phyloP scores from a whole-genome alignment of 2,329 filamentous ascomycete species.

The Rhexocercosporidium sp. region DNA sequence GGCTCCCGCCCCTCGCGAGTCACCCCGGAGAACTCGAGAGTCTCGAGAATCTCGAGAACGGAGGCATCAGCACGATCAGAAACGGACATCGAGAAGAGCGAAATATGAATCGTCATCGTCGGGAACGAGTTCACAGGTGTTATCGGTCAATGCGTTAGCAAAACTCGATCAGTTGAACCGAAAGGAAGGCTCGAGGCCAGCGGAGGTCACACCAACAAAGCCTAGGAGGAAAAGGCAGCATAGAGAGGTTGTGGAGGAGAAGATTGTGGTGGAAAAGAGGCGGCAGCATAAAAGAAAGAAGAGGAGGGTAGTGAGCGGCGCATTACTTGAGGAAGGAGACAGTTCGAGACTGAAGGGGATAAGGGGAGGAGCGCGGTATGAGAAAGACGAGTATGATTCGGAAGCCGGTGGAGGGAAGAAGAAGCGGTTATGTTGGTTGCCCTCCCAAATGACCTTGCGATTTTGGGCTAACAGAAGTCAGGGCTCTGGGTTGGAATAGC shows the following conservation, averaged over 20 bases:
- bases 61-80: constrained; percentile 30
- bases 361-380: constrained; percentile 50
- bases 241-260: constrained; percentile 35
- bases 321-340: constrained; percentile 71
- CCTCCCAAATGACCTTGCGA: background rate
- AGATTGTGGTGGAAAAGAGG: constrained; percentile 35
- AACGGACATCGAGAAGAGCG: constrained; percentile 30
- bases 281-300: constrained; percentile 44
- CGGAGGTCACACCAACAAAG: constrained; percentile 36
- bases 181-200: constrained; percentile 25
- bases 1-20: constrained; percentile 36
- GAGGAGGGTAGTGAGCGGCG: constrained; percentile 71
- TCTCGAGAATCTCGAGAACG: constrained; percentile 33
- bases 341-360: constrained; percentile 56
- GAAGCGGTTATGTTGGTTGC: constrained; percentile 64
- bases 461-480: constrained; percentile 24
- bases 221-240: constrained; percentile 32
- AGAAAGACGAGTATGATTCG: constrained; percentile 48
- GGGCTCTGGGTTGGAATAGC: constrained; percentile 55
- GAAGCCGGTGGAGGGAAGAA: constrained; percentile 52
- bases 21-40: constrained; percentile 20
- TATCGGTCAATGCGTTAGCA: constrained; percentile 41
- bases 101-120: constrained; percentile 32
- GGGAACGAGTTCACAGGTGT: constrained; percentile 35
- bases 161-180: constrained; percentile 41